phyloP scores from a whole-genome alignment of 345 rosid species.

The Aquilaria malaccensis region DNA sequence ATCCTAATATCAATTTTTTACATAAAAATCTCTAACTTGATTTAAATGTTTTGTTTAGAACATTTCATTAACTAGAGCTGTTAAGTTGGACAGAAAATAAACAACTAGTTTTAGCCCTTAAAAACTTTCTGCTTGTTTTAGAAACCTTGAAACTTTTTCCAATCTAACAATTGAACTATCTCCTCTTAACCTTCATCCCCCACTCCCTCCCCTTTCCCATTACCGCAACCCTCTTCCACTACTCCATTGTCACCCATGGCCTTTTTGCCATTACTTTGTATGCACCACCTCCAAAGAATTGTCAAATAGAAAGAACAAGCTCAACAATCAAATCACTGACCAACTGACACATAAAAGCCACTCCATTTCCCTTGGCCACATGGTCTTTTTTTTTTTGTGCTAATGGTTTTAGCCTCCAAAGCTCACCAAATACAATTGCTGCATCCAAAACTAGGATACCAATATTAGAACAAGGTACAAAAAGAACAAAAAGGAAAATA shows the following conservation, averaged over 20 bases:
- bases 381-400: conserved; percentile 65
- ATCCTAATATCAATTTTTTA: too few relatives aligned
- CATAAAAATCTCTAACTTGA: too few relatives aligned
- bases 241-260: conserved; percentile 78
- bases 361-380: conserved; percentile 96
- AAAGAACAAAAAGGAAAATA: background rate
- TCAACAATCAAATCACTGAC: conserved; percentile 96
- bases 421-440: conserved; percentile 94
- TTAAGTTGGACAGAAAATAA: too few relatives aligned
- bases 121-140: too few relatives aligned
- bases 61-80: too few relatives aligned
- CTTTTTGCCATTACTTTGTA: conserved; percentile 89
- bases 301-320: conserved; percentile 85
- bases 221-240: conserved; percentile 73
- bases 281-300: conserved; percentile 85
- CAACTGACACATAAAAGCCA: conserved; percentile 52
- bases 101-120: too few relatives aligned
- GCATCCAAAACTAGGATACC: conserved; percentile 13
- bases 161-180: conserved; percentile 19
- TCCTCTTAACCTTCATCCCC: conserved; percentile 47
- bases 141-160: too few relatives aligned
- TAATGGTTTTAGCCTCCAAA: conserved; percentile 95
- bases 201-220: conserved; percentile 71
- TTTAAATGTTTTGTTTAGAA: too few relatives aligned
- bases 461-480: background rate